A percentile compares a stretch with the other conserved stretches of the same genome.
These are phyloP conservation scores for Candida methanosorbosa DNA, from an alignment of 805 yeast genomes.

Conservation along the genomic window DNA sequence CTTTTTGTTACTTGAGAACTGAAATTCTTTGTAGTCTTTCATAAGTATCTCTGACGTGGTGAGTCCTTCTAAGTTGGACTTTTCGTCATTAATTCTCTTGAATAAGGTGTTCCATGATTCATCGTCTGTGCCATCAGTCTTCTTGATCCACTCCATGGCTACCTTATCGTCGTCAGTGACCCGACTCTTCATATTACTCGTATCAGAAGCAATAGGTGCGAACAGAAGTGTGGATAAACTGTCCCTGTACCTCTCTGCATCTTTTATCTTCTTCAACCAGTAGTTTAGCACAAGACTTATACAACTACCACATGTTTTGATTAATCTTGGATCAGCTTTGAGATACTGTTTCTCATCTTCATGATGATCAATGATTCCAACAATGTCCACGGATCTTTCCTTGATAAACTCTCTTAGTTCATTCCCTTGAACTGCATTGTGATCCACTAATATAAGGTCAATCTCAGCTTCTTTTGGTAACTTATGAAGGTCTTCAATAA, in stretches of 20 bases:
- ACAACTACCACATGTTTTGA: slow-evolving; percentile 68
- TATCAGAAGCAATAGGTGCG: slow-evolving; percentile 64
- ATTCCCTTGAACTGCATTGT: slow-evolving; percentile 57
- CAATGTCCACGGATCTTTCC: slow-evolving; percentile 25
- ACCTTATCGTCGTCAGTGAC: slow-evolving; percentile 51
- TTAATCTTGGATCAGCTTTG: slow-evolving; percentile 52
- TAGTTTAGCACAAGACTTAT: slow-evolving; percentile 62
- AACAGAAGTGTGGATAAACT: slow-evolving; percentile 26
- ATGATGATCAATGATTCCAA: slow-evolving; percentile 82
- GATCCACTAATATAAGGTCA: slow-evolving; percentile 69
- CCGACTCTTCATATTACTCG: slow-evolving; percentile 55
- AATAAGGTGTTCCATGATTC: slow-evolving; percentile 8
- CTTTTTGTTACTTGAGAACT: neutral
- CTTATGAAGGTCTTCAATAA: slow-evolving; percentile 54
- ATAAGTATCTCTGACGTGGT: slow-evolving; percentile 51
- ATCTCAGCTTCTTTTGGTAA: slow-evolving; percentile 11
- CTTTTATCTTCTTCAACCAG: slow-evolving; percentile 31
- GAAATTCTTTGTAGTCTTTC: slow-evolving; percentile 75
- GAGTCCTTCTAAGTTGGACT: slow-evolving; percentile 57
- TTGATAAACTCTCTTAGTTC: slow-evolving; percentile 22
- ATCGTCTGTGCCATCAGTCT: slow-evolving; percentile 11
- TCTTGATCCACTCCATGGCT: slow-evolving; percentile 32
- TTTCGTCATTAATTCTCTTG: slow-evolving; percentile 34
- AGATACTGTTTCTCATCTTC: slow-evolving; percentile 49
- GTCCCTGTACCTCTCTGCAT: slow-evolving; percentile 16